Evolutionary conservation across 1,139 yeast species (phyloP), one percentile per base, ranked within the genome.

Genomic region (Saccharomyces hybrid): DNA sequence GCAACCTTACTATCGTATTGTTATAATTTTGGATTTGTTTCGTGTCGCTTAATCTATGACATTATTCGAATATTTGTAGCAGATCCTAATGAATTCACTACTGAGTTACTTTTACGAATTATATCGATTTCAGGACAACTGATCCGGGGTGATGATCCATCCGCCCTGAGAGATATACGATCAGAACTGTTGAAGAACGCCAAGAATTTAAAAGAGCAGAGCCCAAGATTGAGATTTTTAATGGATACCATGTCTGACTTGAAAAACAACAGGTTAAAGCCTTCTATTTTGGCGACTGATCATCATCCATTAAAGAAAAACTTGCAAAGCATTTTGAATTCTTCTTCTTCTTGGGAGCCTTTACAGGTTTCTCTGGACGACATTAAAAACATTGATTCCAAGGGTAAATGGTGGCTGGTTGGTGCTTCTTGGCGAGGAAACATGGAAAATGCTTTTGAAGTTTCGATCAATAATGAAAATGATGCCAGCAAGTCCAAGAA

Each of bases 361-460:
- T 76, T 95, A 32, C 90, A 88, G 62, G 98, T 93, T 0, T 76
- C 89, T 2, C 74, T 95, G 34, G 84, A 82, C 50, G 99, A 95
- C 72, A 90, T 95, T 55, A 82, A 81, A 51, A 82, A 81, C 58
- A 78, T 88, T 29, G 88, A 84, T 11, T 80, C 84, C 0, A 80
- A 83, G 59, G 99, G 99, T 54, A 93, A 91, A 70, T 95, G 99
- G 99, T 95, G 99, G 99, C 76, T 93, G 47, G 91, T 95, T 41
- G 99, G 99, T 48, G 88, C 98, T 3, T 96, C 99, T 0, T 93
- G 98, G 97, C 87, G 82, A 64, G 91, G 91, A 1, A 77, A 76
- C 32, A 65, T 64, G 58, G 64, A 62, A 13, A 60, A 64, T 13
- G 69, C 66, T 4, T 71, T 67, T 11, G 73, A 70, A 11, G 26